Conservation (phyloP, 2,329 filamentous ascomycete species). For the Camillea tinctor region DNA sequence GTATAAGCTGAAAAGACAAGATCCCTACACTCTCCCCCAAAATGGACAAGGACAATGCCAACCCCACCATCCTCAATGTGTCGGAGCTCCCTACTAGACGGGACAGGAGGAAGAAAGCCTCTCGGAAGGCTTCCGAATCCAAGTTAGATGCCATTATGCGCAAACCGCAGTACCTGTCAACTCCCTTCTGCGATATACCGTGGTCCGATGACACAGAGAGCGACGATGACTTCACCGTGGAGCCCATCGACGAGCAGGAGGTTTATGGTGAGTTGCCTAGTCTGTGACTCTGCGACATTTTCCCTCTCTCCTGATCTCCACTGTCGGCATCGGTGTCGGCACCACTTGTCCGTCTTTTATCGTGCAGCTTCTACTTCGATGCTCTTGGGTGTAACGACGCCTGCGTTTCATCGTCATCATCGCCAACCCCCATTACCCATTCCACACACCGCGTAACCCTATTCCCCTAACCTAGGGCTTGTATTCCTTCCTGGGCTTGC, state of each 20-base stretch:
- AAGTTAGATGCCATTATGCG: slow-evolving; percentile 47
- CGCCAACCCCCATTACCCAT: slow-evolving; percentile 2
- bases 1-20: neutral
- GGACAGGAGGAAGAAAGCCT: slow-evolving; percentile 48
- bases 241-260: slow-evolving; percentile 95
- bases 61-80: slow-evolving; percentile 86
- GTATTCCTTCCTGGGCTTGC: too few species aligned
- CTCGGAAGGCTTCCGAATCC: slow-evolving; percentile 46
- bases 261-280: slow-evolving; percentile 86
- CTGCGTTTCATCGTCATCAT: slow-evolving; percentile 11
- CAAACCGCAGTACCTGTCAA: slow-evolving; percentile 43
- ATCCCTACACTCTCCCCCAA: slow-evolving; percentile 7
- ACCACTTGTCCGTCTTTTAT: neutral
- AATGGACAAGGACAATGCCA: slow-evolving; percentile 68
- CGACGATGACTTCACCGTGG: slow-evolving; percentile 61
- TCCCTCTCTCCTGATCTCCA: neutral
- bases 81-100: slow-evolving; percentile 84
- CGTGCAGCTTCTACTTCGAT: neutral
- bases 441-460: slow-evolving; percentile 6
- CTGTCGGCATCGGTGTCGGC: neutral
- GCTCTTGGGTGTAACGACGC: slow-evolving; percentile 2
- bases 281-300: neutral
- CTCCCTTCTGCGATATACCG: slow-evolving; percentile 39
- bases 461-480: slow-evolving; percentile 1
- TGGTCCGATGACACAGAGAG: slow-evolving; percentile 38